phyloP scores from a whole-genome alignment of 73 alveolate genomes.

The Paramecium bursaria region DNA sequence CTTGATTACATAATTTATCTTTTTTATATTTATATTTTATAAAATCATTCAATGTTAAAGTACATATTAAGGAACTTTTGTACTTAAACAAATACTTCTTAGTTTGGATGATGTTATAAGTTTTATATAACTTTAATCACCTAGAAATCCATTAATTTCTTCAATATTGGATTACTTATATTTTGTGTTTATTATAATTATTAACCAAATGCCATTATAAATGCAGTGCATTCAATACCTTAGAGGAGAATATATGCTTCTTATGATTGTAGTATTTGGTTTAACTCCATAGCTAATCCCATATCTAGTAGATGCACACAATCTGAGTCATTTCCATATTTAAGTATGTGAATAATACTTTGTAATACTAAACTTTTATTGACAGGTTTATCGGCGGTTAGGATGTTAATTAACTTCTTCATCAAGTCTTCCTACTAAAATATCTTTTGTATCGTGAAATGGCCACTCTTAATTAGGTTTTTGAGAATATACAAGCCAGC shows the following conservation, averaged over 20 bases:
- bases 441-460: not conserved
- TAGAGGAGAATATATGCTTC: conserved; percentile 22
- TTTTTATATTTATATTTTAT: too few species aligned
- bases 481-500: conserved; percentile 33
- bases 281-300: conserved; percentile 22
- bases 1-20: too few species aligned
- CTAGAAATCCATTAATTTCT: not conserved
- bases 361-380: conserved; percentile 19
- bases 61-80: not conserved
- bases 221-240: conserved; percentile 41
- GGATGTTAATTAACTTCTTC: conserved; percentile 28
- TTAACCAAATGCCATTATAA: conserved; percentile 18
- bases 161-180: conserved; percentile 7
- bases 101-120: conserved; percentile 27
- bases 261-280: not conserved
- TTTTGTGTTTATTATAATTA: conserved; percentile 8
- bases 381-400: conserved; percentile 50
- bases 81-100: conserved; percentile 15
- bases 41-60: conserved; percentile 27
- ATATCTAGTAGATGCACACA: not conserved
- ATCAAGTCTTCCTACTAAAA: conserved; percentile 1
- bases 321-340: conserved; percentile 35
- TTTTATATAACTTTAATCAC: conserved; percentile 6
- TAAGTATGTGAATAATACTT: conserved; percentile 8
- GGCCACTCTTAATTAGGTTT: conserved; percentile 20